Evolutionary conservation across 768 basidiomycete genomes (phyloP), one percentile per base, ranked within the genome.

Genomic region (Grammothele lineata): DNA sequence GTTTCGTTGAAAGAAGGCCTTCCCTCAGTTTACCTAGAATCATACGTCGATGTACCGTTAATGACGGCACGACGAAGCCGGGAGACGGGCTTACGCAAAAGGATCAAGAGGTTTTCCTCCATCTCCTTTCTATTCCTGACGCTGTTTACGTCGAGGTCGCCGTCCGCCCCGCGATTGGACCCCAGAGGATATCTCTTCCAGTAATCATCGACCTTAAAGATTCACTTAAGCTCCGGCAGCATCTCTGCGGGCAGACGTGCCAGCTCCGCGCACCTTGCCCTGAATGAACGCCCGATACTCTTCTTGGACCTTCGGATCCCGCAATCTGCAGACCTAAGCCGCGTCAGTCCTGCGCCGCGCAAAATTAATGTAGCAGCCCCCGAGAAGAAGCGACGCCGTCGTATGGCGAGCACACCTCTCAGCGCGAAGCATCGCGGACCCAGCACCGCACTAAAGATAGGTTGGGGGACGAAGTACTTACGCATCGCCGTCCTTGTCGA

Each of bases 401-500:
- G 4, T 12, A 24, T 19, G 39, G 38, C 10, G n/a, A n/a, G n/a
- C n/a, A n/a, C n/a, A n/a, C n/a, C n/a, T n/a, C n/a, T n/a, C n/a
- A n/a, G n/a, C n/a, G n/a, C n/a, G n/a, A n/a, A n/a, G n/a, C n/a
- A n/a, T n/a, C n/a, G n/a, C n/a, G n/a, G n/a, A n/a, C n/a, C n/a
- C n/a, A n/a, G n/a, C n/a, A n/a, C n/a, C n/a, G n/a, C n/a, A n/a
- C n/a, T n/a, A n/a, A n/a, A n/a, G n/a, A n/a, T 30, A 14, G 27
- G 14, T 14, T 30, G 27, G 18, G 9, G 26, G 42, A 17, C 14
- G 18, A 22, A 26, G 21, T 21, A 59, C 87, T 75, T 65, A 90
- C 87, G 76, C 74, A 66, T 88, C 83, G 32, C 87, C 86, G 50
- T 80, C 85, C 54, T 77, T 80, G 55, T 83, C 83, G 21, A 88